Percentiles rank a stretch among this genome's conserved stretches.
Conservation (phyloP, 140 eudicot species). For the Artemisia princeps region DNA sequence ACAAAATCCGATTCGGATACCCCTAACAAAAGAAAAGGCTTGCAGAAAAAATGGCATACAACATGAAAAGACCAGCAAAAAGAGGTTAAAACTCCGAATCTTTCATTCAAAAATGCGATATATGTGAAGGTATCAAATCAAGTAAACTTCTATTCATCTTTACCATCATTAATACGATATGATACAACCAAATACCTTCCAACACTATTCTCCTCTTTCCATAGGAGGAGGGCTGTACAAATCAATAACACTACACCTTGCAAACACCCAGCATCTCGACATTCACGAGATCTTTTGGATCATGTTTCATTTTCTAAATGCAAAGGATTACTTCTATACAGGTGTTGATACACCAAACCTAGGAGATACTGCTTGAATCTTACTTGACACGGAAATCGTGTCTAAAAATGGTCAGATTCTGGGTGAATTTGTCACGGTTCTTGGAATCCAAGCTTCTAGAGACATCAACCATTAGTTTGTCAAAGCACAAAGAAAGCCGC, state of each 20-base stretch:
- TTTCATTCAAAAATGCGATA: constrained; percentile 9
- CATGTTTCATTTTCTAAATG: constrained; percentile 3
- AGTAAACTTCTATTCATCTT: constrained; percentile 9
- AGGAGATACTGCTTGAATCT: constrained; percentile 9
- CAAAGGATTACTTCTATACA: constrained; percentile 20
- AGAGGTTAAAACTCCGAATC: too few species aligned
- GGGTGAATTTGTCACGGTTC: constrained; percentile 85
- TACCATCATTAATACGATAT: constrained; percentile 14
- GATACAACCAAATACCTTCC: constrained; percentile 23
- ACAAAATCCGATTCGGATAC: too few species aligned
- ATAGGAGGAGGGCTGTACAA: constrained; percentile 17
- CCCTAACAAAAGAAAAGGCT: too few species aligned
- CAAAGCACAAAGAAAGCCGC: constrained; percentile 72
- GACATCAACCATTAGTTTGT: constrained; percentile 72
- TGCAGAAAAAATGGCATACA: too few species aligned
- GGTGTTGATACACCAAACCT: constrained; percentile 16
- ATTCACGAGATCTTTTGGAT: background rate
- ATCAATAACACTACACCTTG: constrained; percentile 16
- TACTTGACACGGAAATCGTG: constrained; percentile 81
- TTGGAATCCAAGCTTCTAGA: constrained; percentile 77
- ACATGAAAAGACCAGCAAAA: background rate
- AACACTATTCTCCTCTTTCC: constrained; percentile 21
- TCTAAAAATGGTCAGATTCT: constrained; percentile 62
- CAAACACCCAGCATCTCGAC: constrained; percentile 17
- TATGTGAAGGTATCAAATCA: background rate